These are phyloP conservation scores for Penicillium sp. DNA, from an alignment of 2,329 filamentous ascomycete species.

Conservation along the genomic window DNA sequence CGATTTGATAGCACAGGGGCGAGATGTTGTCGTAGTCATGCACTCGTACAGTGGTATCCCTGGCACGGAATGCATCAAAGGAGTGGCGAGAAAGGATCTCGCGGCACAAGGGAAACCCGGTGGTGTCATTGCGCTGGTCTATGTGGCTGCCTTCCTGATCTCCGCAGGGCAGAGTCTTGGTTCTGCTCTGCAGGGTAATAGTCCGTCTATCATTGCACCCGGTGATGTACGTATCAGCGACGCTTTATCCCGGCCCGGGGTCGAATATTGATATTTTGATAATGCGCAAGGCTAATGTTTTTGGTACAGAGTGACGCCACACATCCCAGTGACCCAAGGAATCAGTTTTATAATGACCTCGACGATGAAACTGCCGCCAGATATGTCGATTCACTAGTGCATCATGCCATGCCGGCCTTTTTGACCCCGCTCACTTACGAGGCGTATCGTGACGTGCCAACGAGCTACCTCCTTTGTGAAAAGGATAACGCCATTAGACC, in stretches of 20 bases:
- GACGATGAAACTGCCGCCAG: slow-evolving; percentile 22
- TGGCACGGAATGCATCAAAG: slow-evolving; percentile 33
- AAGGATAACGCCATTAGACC: slow-evolving; percentile 44
- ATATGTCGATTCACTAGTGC: slow-evolving; percentile 25
- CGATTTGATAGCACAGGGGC: slow-evolving; percentile 34
- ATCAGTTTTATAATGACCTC: slow-evolving; percentile 44
- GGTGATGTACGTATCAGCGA: neutral
- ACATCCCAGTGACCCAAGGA: slow-evolving; percentile 4
- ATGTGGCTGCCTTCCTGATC: slow-evolving; percentile 25
- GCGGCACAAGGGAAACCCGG: slow-evolving; percentile 34
- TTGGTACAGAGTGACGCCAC: neutral
- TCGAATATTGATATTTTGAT: neutral
- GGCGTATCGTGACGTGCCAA: slow-evolving; percentile 45
- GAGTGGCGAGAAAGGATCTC: slow-evolving; percentile 32
- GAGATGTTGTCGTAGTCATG: slow-evolving; percentile 37
- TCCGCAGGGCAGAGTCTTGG: neutral
- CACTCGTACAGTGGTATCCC: slow-evolving; percentile 45
- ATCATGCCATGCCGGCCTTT: slow-evolving; percentile 33
- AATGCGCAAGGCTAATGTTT: neutral
- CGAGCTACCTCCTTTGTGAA: slow-evolving; percentile 48
- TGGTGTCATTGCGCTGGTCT: slow-evolving; percentile 36
- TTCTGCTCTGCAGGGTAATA: neutral
- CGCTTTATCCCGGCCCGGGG: neutral
- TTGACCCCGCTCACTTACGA: slow-evolving; percentile 33
- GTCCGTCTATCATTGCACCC: neutral